These are phyloP conservation scores for Cryptococcus amylolentus DNA, from an alignment of 1,284 basidiomycete species.

Conservation along the genomic window DNA sequence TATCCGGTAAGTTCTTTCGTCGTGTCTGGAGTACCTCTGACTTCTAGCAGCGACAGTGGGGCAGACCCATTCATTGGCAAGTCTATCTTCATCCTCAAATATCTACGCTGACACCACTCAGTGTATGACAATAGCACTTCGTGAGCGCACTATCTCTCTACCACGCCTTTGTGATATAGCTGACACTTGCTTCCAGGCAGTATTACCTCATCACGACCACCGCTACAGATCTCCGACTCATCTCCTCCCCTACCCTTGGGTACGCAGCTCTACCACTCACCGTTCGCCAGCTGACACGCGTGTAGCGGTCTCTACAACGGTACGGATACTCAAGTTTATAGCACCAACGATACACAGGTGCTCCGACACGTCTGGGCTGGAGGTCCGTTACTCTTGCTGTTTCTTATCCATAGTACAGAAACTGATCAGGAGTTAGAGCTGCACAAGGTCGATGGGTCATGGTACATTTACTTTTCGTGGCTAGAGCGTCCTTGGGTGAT, in stretches of 20 bases:
- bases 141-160: background rate
- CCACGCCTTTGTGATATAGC: background rate
- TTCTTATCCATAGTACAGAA: too few relatives aligned
- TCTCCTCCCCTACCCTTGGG: conserved; percentile 14
- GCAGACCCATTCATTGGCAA: conserved; percentile 17
- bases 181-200: background rate
- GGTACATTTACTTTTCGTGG: conserved; percentile 21
- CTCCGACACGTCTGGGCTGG: conserved; percentile 15
- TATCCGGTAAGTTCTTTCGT: conserved; percentile 6
- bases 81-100: background rate
- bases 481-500: conserved; percentile 8
- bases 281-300: background rate
- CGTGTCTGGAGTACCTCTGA: background rate
- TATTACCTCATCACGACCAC: conserved; percentile 18
- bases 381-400: conserved; percentile 4
- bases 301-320: conserved; percentile 10
- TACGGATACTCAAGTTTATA: conserved; percentile 5
- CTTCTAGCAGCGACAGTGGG: conserved; percentile 4
- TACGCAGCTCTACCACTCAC: background rate
- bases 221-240: conserved; percentile 8
- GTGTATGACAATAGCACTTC: conserved; percentile 14
- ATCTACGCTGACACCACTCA: background rate
- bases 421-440: conserved; percentile 7
- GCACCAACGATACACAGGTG: background rate
- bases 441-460: conserved; percentile 19